These are phyloP conservation scores for Colletotrichum orbiculare DNA, from an alignment of 2,329 filamentous ascomycete genomes.

Conservation along the genomic window DNA sequence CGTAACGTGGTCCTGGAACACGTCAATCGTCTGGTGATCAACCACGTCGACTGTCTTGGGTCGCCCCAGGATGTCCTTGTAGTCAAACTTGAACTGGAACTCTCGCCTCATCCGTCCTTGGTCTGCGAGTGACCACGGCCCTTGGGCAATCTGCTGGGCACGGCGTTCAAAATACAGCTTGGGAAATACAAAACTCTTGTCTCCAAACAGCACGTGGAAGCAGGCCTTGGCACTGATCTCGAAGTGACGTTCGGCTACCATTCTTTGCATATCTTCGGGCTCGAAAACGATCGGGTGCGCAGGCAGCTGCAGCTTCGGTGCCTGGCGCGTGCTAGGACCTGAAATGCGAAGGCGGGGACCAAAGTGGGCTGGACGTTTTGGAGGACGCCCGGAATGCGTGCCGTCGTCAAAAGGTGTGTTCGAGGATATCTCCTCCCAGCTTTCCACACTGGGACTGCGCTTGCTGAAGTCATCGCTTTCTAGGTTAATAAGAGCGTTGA, in stretches of 20 bases:
- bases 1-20: slow-evolving; percentile 79
- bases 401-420: slow-evolving; percentile 70
- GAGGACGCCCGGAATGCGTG: slow-evolving; percentile 54
- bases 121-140: slow-evolving; percentile 82
- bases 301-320: slow-evolving; percentile 83
- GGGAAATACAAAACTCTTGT: slow-evolving; percentile 94
- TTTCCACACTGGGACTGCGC: slow-evolving; percentile 81
- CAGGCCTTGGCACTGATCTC: slow-evolving; percentile 93
- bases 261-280: slow-evolving; percentile 81
- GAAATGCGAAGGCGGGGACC: slow-evolving; percentile 49
- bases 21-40: slow-evolving; percentile 89
- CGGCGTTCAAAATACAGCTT: slow-evolving; percentile 87
- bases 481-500: slow-evolving; percentile 79
- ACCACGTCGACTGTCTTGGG: slow-evolving; percentile 71
- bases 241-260: slow-evolving; percentile 83
- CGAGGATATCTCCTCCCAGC: slow-evolving; percentile 86
- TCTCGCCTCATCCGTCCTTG: slow-evolving; percentile 78
- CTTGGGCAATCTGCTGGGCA: slow-evolving; percentile 84
- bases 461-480: slow-evolving; percentile 71
- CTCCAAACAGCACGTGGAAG: slow-evolving; percentile 96
- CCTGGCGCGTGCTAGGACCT: slow-evolving; percentile 26
- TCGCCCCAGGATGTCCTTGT: slow-evolving; percentile 72
- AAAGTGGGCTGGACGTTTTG: slow-evolving; percentile 47
- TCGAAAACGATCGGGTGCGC: slow-evolving; percentile 84
- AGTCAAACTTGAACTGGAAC: slow-evolving; percentile 82